A percentile compares a stretch with the other conserved stretches of the same genome.
phyloP scores from a whole-genome alignment of 2,329 filamentous ascomycete genomes.

The Stagonosporopsis cucurbitacearum region DNA sequence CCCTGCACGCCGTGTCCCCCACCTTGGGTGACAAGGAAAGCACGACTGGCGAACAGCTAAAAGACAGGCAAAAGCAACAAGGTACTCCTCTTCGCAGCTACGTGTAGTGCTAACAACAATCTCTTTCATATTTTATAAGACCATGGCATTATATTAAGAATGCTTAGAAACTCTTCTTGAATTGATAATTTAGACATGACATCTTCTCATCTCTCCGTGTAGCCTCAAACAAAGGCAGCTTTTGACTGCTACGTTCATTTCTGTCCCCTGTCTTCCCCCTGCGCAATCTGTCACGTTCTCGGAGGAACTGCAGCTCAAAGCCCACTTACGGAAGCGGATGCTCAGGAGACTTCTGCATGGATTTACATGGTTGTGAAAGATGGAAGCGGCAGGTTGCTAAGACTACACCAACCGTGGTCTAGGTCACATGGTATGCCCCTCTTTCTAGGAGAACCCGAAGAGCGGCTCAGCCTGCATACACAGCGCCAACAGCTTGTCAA shows the following conservation, averaged over 20 bases:
- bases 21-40: too few species aligned
- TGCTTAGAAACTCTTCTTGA: too few species aligned
- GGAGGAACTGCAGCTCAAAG: constrained; percentile 9
- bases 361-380: not conserved
- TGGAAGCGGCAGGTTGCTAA: not conserved
- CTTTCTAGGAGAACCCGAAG: constrained; percentile 6
- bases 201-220: too few species aligned
- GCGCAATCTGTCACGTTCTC: constrained; percentile 4
- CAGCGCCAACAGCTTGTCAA: constrained; percentile 6
- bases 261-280: not conserved
- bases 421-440: constrained; percentile 5
- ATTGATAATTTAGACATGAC: too few species aligned
- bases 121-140: too few species aligned
- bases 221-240: too few species aligned
- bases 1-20: not conserved
- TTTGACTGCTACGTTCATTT: too few species aligned
- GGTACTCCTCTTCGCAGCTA: too few species aligned
- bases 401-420: constrained; percentile 7
- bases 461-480: constrained; percentile 9
- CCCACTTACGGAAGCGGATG: constrained; percentile 4
- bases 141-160: too few species aligned
- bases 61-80: too few species aligned
- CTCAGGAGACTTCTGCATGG: not conserved
- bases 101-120: too few species aligned
- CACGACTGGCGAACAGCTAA: too few species aligned